Base-by-base conservation (phyloP, 1,139 yeast genomes). In the Yueomyces sp. region DNA sequence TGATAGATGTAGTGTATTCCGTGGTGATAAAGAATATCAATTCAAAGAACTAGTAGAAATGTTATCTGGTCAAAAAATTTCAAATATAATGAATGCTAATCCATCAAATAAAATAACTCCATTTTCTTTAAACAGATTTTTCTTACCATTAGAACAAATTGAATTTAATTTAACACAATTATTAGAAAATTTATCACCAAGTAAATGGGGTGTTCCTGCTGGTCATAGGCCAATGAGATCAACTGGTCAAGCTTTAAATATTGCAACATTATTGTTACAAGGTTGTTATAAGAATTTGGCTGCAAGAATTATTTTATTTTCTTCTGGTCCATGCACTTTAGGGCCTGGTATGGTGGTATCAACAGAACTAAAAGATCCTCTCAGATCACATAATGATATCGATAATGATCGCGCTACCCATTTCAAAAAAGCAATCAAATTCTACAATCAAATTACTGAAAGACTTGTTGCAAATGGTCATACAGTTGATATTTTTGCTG, bases 311-410 rank as follows among this genome's bases (percentile, higher is more conserved):
- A 80, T 86, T 74, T 72, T 91, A 50, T 91, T 91, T 58, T 79
- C 95, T 39, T 94, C 93, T 44, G 99, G 98, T 48, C 95, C 96
- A 42, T 81, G 96, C 59, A 91, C 99, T 42, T 79, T 86, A 57
- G 84, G 81, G 39, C 98, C 99, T 9, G 99, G 99, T 57, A 69
- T 86, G 66, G 87, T 91, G 56, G 98, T 91, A 36, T 86, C 94
- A 39, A 78, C 83, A 33, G 93, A 87, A 62, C 74, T 91, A 61
- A 84, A 85, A 62, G 98, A 91, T 65, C 96, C 98, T 44, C 83
- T 93, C 54, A 78, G 99, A 70, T 89, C 97, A 4, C 99, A 91
- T 64, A 87, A 86, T 52, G 98, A 91, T 62, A 85, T 91, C 53
- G 95, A 84, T 59, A 76, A 84, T 50, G 96, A 87, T 56, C 71